Evolutionary conservation across 164 flowering plant species (phyloP).

Genomic region (Warburgia ugandensis): DNA sequence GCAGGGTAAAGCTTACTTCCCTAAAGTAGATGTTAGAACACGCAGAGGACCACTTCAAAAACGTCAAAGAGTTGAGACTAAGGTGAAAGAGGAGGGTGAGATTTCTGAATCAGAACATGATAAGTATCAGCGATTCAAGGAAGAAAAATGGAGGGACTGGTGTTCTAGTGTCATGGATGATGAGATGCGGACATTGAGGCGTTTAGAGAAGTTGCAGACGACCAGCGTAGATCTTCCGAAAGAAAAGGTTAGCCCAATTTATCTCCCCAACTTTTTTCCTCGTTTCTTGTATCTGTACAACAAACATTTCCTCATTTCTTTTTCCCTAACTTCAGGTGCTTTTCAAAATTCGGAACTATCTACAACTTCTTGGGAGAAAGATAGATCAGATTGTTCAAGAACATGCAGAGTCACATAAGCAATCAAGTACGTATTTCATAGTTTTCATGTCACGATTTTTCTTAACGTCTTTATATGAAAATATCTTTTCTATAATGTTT

Average conservation of each 20-base stretch:
- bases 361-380: constrained; percentile 84
- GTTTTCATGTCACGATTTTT: constrained; percentile 13
- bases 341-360: constrained; percentile 71
- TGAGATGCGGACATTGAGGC: constrained; percentile 70
- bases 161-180: constrained; percentile 84
- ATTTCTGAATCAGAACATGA: constrained; percentile 77
- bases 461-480: not conserved
- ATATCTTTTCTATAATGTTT: not conserved
- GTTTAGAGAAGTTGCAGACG: constrained; percentile 74
- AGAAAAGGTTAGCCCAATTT: constrained; percentile 60
- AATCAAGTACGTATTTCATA: constrained; percentile 82
- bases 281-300: not conserved
- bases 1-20: constrained; percentile 24
- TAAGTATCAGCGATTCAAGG: constrained; percentile 59
- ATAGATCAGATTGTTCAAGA: constrained; percentile 76
- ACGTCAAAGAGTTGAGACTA: constrained; percentile 49
- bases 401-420: constrained; percentile 60
- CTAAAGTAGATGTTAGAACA: constrained; percentile 19
- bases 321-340: constrained; percentile 66
- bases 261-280: no score
- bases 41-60: constrained; percentile 37
- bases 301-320: no score
- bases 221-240: constrained; percentile 91
- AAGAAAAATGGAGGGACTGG: constrained; percentile 99
- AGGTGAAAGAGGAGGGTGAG: constrained; percentile 96